Evolutionary conservation across 345 rosid genomes (phyloP).

Genomic region (Populus deltoides): DNA sequence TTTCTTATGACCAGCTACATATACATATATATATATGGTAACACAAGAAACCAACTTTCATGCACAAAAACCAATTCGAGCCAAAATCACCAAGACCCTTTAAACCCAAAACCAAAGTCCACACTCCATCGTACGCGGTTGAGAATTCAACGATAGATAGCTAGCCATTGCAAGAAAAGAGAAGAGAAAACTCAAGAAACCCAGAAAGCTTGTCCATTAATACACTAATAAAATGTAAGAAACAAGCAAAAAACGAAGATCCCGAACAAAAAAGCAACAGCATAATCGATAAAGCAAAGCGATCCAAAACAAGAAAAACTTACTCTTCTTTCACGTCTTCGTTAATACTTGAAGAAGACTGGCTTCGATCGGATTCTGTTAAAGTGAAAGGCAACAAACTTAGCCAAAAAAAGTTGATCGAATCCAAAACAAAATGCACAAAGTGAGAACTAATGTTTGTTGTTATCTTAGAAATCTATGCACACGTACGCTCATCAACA

Average conservation of each 20-base stretch:
- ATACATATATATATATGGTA: neutral
- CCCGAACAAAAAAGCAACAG: conserved; percentile 10
- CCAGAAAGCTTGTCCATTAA: neutral
- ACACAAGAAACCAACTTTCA: conserved; percentile 9
- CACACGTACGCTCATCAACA: conserved; percentile 18
- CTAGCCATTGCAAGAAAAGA: neutral
- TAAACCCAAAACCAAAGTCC: conserved; percentile 4
- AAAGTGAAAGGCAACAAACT: neutral
- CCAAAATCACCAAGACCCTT: neutral
- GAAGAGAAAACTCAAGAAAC: neutral
- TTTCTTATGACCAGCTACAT: neutral
- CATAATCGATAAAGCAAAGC: conserved; percentile 6
- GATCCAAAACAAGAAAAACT: conserved; percentile 17
- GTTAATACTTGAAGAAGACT: conserved; percentile 29
- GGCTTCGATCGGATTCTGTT: conserved; percentile 49
- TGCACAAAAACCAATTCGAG: conserved; percentile 11
- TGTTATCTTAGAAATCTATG: neutral
- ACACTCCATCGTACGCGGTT: neutral
- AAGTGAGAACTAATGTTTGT: neutral
- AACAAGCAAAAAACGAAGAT: conserved; percentile 11
- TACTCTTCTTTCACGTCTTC: conserved; percentile 31
- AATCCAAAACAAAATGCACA: conserved; percentile 11
- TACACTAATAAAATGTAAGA: neutral
- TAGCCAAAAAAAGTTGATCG: neutral
- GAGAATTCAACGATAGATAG: neutral